Percentiles rank a stretch among this genome's conserved stretches.
Conservation (phyloP, 495 filamentous ascomycete genomes). For the Lophium mytilinum region DNA sequence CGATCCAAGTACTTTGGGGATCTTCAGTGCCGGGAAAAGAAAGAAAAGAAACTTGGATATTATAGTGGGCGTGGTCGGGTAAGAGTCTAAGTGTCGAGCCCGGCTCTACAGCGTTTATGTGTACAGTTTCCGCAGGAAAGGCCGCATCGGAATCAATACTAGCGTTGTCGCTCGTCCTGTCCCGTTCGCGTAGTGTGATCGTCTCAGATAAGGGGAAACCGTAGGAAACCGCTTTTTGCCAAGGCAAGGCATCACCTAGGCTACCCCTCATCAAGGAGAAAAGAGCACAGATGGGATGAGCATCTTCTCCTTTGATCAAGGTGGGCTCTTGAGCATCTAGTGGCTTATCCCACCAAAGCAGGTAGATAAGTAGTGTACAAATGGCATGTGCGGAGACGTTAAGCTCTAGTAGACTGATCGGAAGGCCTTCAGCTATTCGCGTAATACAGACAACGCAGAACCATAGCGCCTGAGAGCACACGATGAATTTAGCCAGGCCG, state of each 20-base stretch:
- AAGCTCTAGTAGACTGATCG: conserved; percentile 36
- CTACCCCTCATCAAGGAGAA: background rate
- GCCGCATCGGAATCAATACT: no score
- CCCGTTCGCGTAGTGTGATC: background rate
- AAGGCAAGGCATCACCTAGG: background rate
- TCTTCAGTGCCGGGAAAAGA: no score
- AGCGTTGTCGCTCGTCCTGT: no score
- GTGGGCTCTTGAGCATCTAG: conserved; percentile 28
- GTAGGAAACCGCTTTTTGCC: background rate
- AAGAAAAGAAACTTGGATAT: no score
- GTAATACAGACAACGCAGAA: conserved; percentile 29
- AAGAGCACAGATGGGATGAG: background rate
- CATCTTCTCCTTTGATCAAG: conserved; percentile 1
- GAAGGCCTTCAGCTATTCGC: conserved; percentile 23
- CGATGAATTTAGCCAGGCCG: conserved; percentile 29
- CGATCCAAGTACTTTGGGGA: no score
- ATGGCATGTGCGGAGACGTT: conserved; percentile 39
- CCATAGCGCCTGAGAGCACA: conserved; percentile 34
- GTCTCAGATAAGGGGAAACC: background rate
- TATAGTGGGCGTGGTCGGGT: no score
- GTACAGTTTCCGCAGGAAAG: background rate
- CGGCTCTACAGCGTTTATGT: background rate
- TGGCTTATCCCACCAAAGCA: conserved; percentile 40
- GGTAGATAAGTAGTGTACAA: conserved; percentile 34
- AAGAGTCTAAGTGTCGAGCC: no score